Base-by-base conservation (phyloP, 2,329 filamentous ascomycete species). In the Aureobasidium sp. region DNA sequence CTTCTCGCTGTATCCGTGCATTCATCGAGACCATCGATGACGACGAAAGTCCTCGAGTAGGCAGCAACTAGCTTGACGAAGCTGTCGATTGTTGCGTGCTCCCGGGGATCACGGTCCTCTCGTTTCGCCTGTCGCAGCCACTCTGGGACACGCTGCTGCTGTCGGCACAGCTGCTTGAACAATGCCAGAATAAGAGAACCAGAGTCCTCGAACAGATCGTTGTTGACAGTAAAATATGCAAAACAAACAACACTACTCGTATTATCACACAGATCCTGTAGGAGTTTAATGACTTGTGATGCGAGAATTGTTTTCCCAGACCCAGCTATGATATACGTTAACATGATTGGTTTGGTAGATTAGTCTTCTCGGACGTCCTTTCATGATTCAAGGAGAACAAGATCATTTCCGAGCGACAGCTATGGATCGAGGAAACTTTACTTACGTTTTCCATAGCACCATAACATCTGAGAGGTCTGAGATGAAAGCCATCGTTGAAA, bases 371-470 rank as follows among this genome's bases (percentile, higher is more conserved):
- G 29, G 5, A 31, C 7, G 29, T 20, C 22, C 3, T 15, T 4
- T 11, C 42, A 25, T 9, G 22, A n/a, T n/a, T n/a, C n/a, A n/a
- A n/a, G n/a, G n/a, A n/a, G n/a, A n/a, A n/a, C n/a, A n/a, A n/a
- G n/a, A n/a, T n/a, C n/a, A n/a, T n/a, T n/a, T n/a, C n/a, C n/a
- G n/a, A n/a, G n/a, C n/a, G n/a, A n/a, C n/a, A n/a, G n/a, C n/a
- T n/a, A n/a, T n/a, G n/a, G n/a, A n/a, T n/a, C 27, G 27, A 17
- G 11, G n/a, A 15, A 2, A 5, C 8, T 2, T 27, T 6, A 53
- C 51, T 41, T 36, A 53, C 51, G 51, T 20, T 53, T 53, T 12
- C 51, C 51, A n/a, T 53, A 9, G 20, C 51, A 53, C 51, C 51
- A 53, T 20, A 53, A 11, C 3, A 53, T 20, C 8, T 41, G 34